Evolutionary conservation across 78 protist species (phyloP).

Genomic region (Dictyostelium discoideum): DNA sequence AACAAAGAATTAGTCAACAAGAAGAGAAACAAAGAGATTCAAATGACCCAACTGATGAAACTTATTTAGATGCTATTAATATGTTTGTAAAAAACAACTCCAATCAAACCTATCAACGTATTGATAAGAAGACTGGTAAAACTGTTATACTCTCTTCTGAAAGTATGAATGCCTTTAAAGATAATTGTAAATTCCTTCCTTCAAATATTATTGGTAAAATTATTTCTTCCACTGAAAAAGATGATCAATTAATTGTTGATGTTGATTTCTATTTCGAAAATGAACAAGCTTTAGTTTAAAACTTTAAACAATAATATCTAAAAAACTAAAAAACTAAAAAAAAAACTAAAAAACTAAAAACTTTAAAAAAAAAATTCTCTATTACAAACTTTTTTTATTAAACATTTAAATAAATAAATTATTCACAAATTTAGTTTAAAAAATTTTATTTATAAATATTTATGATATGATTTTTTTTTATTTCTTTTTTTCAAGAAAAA

Average conservation of each 20-base stretch:
- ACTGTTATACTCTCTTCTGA: neutral
- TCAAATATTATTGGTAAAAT: slow-evolving; percentile 15
- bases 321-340: neutral
- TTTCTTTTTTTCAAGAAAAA: too few species aligned
- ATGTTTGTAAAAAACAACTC: neutral
- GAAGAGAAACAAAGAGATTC: slow-evolving; percentile 16
- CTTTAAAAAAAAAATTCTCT: neutral
- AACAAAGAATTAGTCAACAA: neutral
- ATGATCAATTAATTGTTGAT: slow-evolving; percentile 11
- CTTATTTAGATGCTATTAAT: slow-evolving; percentile 4
- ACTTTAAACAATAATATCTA: too few species aligned
- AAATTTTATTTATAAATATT: too few species aligned
- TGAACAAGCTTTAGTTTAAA: neutral
- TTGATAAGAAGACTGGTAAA: slow-evolving; percentile 6
- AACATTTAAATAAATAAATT: neutral
- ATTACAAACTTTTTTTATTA: neutral
- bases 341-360: neutral
- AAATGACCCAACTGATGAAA: slow-evolving; percentile 8
- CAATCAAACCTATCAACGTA: neutral
- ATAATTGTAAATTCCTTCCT: slow-evolving; percentile 12
- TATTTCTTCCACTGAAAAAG: slow-evolving; percentile 3
- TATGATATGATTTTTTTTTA: too few species aligned
- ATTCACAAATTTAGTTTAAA: neutral
- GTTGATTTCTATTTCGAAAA: slow-evolving; percentile 9
- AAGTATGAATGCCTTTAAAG: slow-evolving; percentile 1